Percentiles rank a stretch among this genome's conserved stretches.
Conservation (phyloP, 2,329 filamentous ascomycete genomes). For the Alternaria sp. region DNA sequence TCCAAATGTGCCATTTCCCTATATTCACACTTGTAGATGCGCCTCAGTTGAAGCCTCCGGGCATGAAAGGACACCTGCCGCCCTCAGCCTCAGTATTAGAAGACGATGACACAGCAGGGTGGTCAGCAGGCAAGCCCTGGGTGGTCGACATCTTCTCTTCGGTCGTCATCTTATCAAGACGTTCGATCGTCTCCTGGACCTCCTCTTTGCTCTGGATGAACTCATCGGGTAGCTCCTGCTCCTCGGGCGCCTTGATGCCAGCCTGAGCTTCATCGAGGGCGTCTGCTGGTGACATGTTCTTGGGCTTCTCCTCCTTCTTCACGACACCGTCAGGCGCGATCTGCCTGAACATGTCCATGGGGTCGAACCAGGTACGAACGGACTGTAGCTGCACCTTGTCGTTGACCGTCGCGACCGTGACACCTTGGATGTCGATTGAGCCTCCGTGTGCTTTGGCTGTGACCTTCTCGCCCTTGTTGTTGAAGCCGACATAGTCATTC, state of each 20-base stretch:
- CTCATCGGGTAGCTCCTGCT: slow-evolving; percentile 20
- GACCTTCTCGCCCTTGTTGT: slow-evolving; percentile 68
- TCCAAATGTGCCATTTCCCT: neutral
- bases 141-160: neutral
- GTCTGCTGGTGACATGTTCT: slow-evolving; percentile 39
- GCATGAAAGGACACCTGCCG: slow-evolving; percentile 18
- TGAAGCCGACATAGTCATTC: slow-evolving; percentile 69
- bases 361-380: slow-evolving; percentile 71
- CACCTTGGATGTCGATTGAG: slow-evolving; percentile 67
- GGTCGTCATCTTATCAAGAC: slow-evolving; percentile 13
- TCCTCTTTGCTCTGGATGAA: slow-evolving; percentile 19
- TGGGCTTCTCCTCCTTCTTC: slow-evolving; percentile 51
- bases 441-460: slow-evolving; percentile 66
- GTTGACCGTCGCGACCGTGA: slow-evolving; percentile 68
- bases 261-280: slow-evolving; percentile 31
- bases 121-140: slow-evolving; percentile 12
- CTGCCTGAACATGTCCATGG: slow-evolving; percentile 70
- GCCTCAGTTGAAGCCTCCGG: neutral
- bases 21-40: neutral
- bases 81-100: neutral
- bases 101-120: slow-evolving; percentile 6
- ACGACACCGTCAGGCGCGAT: slow-evolving; percentile 61
- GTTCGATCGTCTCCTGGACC: slow-evolving; percentile 11
- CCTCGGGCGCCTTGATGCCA: slow-evolving; percentile 14
- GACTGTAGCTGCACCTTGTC: slow-evolving; percentile 64